Conservation (phyloP, 2,329 filamentous ascomycete genomes). For the Colletotrichum kahawae region DNA sequence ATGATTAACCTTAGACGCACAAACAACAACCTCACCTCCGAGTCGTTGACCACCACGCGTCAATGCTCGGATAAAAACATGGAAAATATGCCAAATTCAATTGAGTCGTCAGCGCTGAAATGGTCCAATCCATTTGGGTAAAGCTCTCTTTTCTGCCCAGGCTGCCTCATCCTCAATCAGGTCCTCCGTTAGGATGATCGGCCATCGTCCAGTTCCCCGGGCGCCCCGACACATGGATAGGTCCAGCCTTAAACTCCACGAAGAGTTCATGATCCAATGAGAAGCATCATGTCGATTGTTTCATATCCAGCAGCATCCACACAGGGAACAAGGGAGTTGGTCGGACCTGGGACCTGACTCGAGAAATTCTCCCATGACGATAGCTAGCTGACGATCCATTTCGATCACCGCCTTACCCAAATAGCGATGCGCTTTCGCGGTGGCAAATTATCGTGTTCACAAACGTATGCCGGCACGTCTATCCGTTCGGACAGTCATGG, state of each 20-base stretch:
- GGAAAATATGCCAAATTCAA: not conserved
- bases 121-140: not conserved
- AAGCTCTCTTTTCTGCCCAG: not conserved
- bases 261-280: not conserved
- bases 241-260: not conserved
- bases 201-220: not conserved
- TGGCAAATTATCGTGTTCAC: not conserved
- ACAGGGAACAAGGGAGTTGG: not conserved
- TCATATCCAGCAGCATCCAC: not conserved
- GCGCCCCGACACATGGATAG: not conserved
- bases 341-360: not conserved
- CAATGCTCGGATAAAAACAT: not conserved
- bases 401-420: not conserved
- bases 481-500: not conserved
- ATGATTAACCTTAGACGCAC: not conserved
- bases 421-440: not conserved
- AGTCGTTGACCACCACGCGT: not conserved
- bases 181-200: not conserved
- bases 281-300: not conserved
- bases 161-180: not conserved
- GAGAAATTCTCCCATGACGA: not conserved
- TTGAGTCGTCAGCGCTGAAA: rapidly evolving
- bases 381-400: not conserved
- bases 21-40: not conserved
- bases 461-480: not conserved